Evolutionary conservation across 2,329 filamentous ascomycete species (phyloP).

Genomic region (Pestalotiopsis sp.): DNA sequence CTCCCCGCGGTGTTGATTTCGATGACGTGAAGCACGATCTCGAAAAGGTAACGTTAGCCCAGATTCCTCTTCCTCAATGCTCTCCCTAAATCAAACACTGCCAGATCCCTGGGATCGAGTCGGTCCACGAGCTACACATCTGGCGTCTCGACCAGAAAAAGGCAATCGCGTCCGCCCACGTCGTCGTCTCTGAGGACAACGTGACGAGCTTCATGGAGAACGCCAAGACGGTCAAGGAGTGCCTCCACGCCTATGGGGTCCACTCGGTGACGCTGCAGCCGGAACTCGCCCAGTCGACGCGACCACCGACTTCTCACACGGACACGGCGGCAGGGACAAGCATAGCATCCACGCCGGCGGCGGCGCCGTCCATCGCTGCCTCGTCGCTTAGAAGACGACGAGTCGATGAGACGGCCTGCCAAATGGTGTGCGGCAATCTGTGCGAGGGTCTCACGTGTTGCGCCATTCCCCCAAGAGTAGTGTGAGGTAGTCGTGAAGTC

Average conservation of each 20-base stretch:
- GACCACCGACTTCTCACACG: slow-evolving; percentile 6
- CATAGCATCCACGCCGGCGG: neutral
- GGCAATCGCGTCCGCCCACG: slow-evolving; percentile 69
- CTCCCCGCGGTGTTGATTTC: slow-evolving; percentile 60
- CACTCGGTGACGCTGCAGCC: slow-evolving; percentile 74
- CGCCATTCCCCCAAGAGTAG: slow-evolving; percentile 14
- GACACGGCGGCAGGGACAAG: neutral
- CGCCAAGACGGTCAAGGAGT: slow-evolving; percentile 66
- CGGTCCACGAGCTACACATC: slow-evolving; percentile 73
- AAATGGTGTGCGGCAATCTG: slow-evolving; percentile 33
- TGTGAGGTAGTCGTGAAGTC: neutral
- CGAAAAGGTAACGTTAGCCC: slow-evolving; percentile 51
- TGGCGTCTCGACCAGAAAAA: slow-evolving; percentile 75
- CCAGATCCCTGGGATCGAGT: slow-evolving; percentile 66
- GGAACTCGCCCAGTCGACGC: slow-evolving; percentile 41
- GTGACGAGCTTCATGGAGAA: slow-evolving; percentile 61
- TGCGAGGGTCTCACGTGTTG: slow-evolving; percentile 33
- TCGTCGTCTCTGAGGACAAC: slow-evolving; percentile 62
- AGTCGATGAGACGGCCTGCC: slow-evolving; percentile 25
- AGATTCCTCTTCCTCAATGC: neutral
- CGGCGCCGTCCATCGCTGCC: slow-evolving; percentile 13
- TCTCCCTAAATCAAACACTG: neutral
- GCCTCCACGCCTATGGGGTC: slow-evolving; percentile 73
- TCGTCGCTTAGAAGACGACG: slow-evolving; percentile 33
- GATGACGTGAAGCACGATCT: slow-evolving; percentile 70